Percentiles rank a stretch among this genome's conserved stretches.
Evolutionary conservation across 108 stramenopile species (phyloP).

Genomic region (Bacterosira constricta): DNA sequence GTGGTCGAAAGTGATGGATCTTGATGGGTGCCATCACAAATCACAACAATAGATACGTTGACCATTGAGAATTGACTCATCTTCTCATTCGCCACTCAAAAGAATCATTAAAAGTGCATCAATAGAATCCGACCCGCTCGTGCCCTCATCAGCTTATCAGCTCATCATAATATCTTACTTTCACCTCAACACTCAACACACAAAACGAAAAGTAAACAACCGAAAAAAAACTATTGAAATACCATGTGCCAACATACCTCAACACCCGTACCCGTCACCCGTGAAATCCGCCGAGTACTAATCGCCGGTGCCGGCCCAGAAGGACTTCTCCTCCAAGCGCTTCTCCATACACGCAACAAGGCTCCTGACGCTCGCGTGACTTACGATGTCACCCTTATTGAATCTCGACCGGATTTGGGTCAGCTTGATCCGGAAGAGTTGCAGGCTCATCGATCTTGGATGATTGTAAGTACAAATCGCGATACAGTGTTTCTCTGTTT

Average conservation of each 20-base stretch:
- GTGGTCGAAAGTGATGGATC: too few species aligned
- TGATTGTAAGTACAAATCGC: too few species aligned
- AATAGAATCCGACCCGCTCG: too few species aligned
- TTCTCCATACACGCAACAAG: constrained; percentile 51
- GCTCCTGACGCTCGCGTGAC: constrained; percentile 5
- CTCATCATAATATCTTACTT: too few species aligned
- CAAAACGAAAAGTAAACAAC: not conserved
- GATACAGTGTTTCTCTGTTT: too few species aligned
- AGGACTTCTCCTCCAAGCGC: constrained; percentile 56
- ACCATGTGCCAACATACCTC: constrained; percentile 12
- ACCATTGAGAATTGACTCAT: too few species aligned
- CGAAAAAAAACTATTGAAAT: too few species aligned
- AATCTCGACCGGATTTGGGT: constrained; percentile 48
- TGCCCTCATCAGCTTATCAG: too few species aligned
- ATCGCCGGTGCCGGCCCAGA: constrained; percentile 67
- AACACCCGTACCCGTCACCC: not conserved
- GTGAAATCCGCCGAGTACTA: constrained; percentile 37
- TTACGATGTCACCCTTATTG: constrained; percentile 56
- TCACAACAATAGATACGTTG: too few species aligned
- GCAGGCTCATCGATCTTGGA: constrained; percentile 55
- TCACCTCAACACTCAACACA: not conserved
- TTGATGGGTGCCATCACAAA: too few species aligned
- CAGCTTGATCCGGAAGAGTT: constrained; percentile 34
- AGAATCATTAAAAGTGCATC: too few species aligned
- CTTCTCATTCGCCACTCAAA: too few species aligned